These are phyloP conservation scores for Lactuca saligna DNA, from an alignment of 129 eudicot species.

Conservation along the genomic window DNA sequence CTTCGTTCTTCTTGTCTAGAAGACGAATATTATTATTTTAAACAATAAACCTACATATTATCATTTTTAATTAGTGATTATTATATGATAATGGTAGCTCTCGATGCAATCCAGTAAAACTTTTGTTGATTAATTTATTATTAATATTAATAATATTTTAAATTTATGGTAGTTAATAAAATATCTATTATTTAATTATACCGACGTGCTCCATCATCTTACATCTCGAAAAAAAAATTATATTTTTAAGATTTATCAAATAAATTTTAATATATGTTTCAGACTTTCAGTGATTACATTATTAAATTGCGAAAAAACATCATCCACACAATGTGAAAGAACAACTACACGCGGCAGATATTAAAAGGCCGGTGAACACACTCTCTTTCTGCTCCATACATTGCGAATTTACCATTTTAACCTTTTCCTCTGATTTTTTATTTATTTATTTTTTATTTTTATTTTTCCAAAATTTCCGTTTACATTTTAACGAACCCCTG, in stretches of 20 bases:
- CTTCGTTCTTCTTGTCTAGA: too few relatives aligned
- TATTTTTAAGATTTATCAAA: not conserved
- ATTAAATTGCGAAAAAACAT: not conserved
- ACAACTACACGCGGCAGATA: slow-evolving; percentile 12
- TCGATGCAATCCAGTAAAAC: not conserved
- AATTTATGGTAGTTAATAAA: too few relatives aligned
- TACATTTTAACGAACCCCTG: slow-evolving; percentile 30
- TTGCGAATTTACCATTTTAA: not conserved
- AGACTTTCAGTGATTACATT: not conserved
- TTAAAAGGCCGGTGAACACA: slow-evolving; percentile 13
- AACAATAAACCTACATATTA: too few relatives aligned
- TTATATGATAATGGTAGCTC: not conserved
- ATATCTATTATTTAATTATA: not conserved
- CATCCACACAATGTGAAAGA: slow-evolving; percentile 17
- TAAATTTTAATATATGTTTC: too few relatives aligned
- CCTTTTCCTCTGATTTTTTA: not conserved
- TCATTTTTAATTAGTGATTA: too few relatives aligned
- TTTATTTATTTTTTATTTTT: not conserved
- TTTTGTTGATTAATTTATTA: too few relatives aligned
- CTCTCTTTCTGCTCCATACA: slow-evolving; percentile 28
- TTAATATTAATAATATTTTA: too few relatives aligned
- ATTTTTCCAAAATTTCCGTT: slow-evolving; percentile 7
- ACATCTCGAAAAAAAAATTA: too few relatives aligned
- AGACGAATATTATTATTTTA: too few relatives aligned
- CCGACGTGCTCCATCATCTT: not conserved